These are phyloP conservation scores for Phalaenopsis equestris DNA, from an alignment of 106 monocot genomes.

Conservation along the genomic window DNA sequence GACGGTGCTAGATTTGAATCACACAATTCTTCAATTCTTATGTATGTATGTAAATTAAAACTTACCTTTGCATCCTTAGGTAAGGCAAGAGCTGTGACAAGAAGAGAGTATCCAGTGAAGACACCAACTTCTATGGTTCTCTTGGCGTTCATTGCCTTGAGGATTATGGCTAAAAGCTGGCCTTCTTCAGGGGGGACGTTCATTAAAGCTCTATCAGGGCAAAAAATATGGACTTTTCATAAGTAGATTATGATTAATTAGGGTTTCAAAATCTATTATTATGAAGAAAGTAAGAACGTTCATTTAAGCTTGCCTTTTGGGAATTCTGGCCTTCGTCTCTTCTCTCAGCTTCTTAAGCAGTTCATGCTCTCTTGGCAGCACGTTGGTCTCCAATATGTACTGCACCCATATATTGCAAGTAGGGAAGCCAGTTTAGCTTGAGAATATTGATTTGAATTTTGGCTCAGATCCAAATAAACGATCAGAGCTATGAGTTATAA, in stretches of 20 bases:
- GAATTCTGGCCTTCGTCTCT: slow-evolving; percentile 10
- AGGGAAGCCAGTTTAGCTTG: too few relatives aligned
- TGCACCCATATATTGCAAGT: not conserved
- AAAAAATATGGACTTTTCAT: not conserved
- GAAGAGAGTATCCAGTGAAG: slow-evolving; percentile 51
- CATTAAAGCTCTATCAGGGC: slow-evolving; percentile 18
- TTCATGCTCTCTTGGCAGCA: slow-evolving; percentile 20
- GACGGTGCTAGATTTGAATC: too few relatives aligned
- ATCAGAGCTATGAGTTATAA: too few relatives aligned
- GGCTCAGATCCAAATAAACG: too few relatives aligned
- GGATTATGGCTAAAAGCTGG: slow-evolving; percentile 19
- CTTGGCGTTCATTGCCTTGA: slow-evolving; percentile 44
- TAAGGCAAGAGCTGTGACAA: slow-evolving; percentile 38
- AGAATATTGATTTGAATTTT: too few relatives aligned
- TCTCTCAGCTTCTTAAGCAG: slow-evolving; percentile 20
- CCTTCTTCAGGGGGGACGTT: slow-evolving; percentile 39
- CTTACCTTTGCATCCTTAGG: slow-evolving; percentile 38
- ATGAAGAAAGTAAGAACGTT: not conserved
- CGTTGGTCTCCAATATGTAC: slow-evolving; percentile 26
- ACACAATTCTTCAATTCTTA: too few relatives aligned
- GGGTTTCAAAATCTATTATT: not conserved
- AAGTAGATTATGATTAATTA: not conserved
- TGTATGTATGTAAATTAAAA: too few relatives aligned
- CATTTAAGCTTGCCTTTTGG: slow-evolving; percentile 3
- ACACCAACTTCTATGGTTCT: slow-evolving; percentile 43